Evolutionary conservation across 768 basidiomycete genomes (phyloP), one percentile per base, ranked within the genome.

Genomic region (Suillus hirtellus): DNA sequence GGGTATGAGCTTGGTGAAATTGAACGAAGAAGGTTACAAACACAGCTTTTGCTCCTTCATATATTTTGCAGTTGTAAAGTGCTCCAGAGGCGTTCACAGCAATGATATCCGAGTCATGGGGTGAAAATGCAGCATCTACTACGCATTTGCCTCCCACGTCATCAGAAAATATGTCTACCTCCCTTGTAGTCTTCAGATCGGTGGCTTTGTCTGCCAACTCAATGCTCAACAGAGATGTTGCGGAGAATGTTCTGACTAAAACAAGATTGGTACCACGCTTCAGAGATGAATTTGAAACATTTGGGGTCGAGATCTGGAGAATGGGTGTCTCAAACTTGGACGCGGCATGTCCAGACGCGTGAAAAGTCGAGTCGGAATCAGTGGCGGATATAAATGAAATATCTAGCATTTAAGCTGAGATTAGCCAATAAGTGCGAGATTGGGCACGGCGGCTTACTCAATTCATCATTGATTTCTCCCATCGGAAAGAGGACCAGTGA

Each of bases 281-380:
- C 52, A 38, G 63, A 70, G 64, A 60, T 42, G 66, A 59, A 37
- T 66, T 60, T 52, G 69, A 59, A 43, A 37, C 21, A 50, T 69
- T 66, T 3, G 80, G 76, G n/a, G 80, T 69, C 6, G 75, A 72
- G 54, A 92, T 77, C 66, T 93, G 91, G 60, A 80, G 79, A 60
- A 93, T 89, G 14, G 91, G 89, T 2, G 90, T 90, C 21, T 82
- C 74, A 64, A 90, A 91, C 2, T 75, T 74, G 64, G 76, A 75
- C 7, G 78, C 70, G 5, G 86, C 77, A 5, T 66, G 74, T 2
- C 77, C 77, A 47, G 71, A 72, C 2, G 87, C 82, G 46, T 72
- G 80, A 52, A 83, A 81, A 31, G 68, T 47, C 58, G 53, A 69
- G 4, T 66, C 64, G 40, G 72, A n/a, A 66, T 60, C 14, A 83